Base-by-base conservation (phyloP, 768 basidiomycete species). In the Goffeauzyma gilvescens region DNA sequence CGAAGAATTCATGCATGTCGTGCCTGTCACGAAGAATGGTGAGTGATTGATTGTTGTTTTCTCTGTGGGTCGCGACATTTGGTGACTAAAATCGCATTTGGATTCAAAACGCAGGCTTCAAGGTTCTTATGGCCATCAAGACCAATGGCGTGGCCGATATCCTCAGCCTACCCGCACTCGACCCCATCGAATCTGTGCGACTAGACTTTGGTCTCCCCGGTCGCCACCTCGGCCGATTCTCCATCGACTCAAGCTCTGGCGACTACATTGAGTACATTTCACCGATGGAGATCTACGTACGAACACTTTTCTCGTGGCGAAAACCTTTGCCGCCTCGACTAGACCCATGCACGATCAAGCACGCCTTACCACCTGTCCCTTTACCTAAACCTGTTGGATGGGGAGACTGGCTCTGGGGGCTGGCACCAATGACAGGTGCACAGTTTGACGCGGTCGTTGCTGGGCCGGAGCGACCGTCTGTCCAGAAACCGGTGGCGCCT, bases 21-120 rank as follows among this genome's bases (percentile, higher is more conserved):
- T 53, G 37, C 53, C 62, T 22, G 66, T 84, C 3, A 72, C 74
- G 41, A 72, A 71, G 51, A 68, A 74, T 51, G 74, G 81, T 79
- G 53, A 45, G 72, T 49, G 17, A 2, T 22, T 25, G 17, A n/a
- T n/a, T n/a, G n/a, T n/a, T n/a, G n/a, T n/a, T n/a, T n/a, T n/a
- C n/a, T n/a, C n/a, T n/a, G n/a, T n/a, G n/a, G n/a, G n/a, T n/a
- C n/a, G n/a, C n/a, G n/a, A n/a, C n/a, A n/a, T n/a, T n/a, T n/a
- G n/a, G n/a, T n/a, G n/a, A n/a, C n/a, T n/a, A n/a, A n/a, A n/a
- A n/a, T n/a, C n/a, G n/a, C n/a, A n/a, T n/a, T n/a, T n/a, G n/a
- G n/a, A n/a, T n/a, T n/a, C n/a, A n/a, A n/a, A 26, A 7, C 31
- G 25, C 38, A 64, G 63, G 59, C 15, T 50, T 57, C 26, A 55